phyloP scores from a whole-genome alignment of 345 rosid genomes.

The Capsella bursapastoris region DNA sequence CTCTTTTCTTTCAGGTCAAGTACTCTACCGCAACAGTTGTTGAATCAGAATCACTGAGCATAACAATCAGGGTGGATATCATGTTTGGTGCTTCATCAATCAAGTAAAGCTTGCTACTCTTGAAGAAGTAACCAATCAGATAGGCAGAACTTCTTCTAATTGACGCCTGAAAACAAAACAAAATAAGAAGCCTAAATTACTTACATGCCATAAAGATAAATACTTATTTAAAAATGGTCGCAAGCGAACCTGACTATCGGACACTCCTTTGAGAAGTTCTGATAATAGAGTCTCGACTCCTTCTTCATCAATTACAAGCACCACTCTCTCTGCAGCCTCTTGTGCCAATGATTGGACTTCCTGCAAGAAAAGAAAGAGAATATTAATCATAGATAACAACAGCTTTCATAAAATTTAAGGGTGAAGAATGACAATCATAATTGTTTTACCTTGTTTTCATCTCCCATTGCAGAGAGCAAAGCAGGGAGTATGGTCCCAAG shows the following conservation, averaged over 20 bases:
- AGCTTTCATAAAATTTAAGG: constrained; percentile 18
- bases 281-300: constrained; percentile 78
- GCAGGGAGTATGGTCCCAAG: constrained; percentile 93
- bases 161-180: constrained; percentile 65
- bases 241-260: constrained; percentile 68
- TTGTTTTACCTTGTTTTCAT: constrained; percentile 61
- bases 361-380: constrained; percentile 46
- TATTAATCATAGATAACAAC: constrained; percentile 17
- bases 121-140: constrained; percentile 88
- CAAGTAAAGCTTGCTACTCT: constrained; percentile 89
- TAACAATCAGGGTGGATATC: constrained; percentile 83
- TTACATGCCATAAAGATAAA: constrained; percentile 13
- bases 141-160: constrained; percentile 87
- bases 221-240: constrained; percentile 11
- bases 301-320: constrained; percentile 88
- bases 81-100: constrained; percentile 95
- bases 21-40: constrained; percentile 74
- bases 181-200: constrained; percentile 15
- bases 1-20: constrained; percentile 24
- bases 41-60: constrained; percentile 90
- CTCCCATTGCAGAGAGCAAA: constrained; percentile 86
- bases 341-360: constrained; percentile 86
- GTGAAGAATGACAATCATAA: constrained; percentile 3
- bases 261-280: constrained; percentile 88
- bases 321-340: constrained; percentile 89